Evolutionary conservation across 345 rosid species (phyloP), one percentile per base, ranked within the genome.

Genomic region (Boechera stricta): DNA sequence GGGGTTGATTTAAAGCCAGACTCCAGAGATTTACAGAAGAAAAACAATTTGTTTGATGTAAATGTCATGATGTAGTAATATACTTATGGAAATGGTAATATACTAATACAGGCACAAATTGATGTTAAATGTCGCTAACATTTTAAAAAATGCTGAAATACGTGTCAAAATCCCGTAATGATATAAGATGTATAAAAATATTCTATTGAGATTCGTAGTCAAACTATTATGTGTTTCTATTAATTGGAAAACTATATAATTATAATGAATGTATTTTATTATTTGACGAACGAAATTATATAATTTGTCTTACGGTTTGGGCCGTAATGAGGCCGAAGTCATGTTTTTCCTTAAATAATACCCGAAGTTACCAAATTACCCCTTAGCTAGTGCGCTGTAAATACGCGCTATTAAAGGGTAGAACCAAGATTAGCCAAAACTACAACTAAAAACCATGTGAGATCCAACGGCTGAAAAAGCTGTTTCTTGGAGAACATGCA

Each of bases 391-490:
- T 35, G 29, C 18, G 15, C 15, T 24, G 29, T 12, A 5, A 13
- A 3, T 0, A 2, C 0, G 11, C 10, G 11, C 3, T 10, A 16
- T 13, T 5, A 51, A 44, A 26, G 78, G 80, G 57, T 44, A 66
- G 3, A 72, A 72, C 0, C 5, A 52, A 67, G 21, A 73, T 12
- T 61, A 38, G 6, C n/a, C 16, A 66, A 73, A 67, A 67, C 70
- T 60, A n/a, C 16, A 6, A 78, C 26, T 21, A 7, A 78, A 41
- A n/a, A 78, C 71, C 71, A 73, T 70, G 75, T 55, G 67, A 79
- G 56, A 79, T 79, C 82, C 67, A 74, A 79, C 82, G 82, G 82
- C 62, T 55, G 71, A 74, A 18, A 51, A 67, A 18, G 32, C 39
- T 3, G 1, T 78, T 74, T 68, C 75, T 74, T 79, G 79, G 82